phyloP scores from a whole-genome alignment of 108 stramenopile species.

The Cyclotella sp. region DNA sequence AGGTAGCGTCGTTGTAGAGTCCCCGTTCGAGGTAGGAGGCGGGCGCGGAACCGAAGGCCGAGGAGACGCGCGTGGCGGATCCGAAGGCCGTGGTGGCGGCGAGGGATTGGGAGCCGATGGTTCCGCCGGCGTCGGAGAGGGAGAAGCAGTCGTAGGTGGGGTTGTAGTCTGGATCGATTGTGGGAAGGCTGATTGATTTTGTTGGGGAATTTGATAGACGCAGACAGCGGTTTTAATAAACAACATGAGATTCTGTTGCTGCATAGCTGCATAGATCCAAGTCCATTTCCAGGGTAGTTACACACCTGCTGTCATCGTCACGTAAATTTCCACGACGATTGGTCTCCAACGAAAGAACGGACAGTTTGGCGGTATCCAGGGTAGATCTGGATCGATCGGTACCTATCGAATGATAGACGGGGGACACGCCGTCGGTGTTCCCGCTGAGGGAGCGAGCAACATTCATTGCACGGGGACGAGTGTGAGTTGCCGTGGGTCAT shows the following conservation, averaged over 20 bases:
- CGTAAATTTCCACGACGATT: neutral
- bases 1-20: neutral
- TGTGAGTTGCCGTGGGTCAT: no score
- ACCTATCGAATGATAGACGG: neutral
- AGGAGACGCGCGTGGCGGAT: slow-evolving; percentile 1
- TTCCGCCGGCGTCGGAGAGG: slow-evolving; percentile 56
- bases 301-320: slow-evolving; percentile 21
- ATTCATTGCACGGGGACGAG: no score
- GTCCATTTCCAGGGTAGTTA: no score
- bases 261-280: no score
- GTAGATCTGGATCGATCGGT: neutral
- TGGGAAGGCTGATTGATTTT: slow-evolving; percentile 30
- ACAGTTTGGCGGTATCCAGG: neutral
- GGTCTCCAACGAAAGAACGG: no score
- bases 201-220: no score
- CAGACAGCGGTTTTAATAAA: no score
- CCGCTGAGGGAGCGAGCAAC: no score
- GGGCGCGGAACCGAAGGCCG: neutral
- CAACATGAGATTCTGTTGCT: no score
- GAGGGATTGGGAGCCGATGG: slow-evolving; percentile 36
- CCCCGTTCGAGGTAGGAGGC: slow-evolving; percentile 1
- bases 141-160: slow-evolving; percentile 36
- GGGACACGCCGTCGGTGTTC: no score
- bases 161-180: slow-evolving; percentile 48
- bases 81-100: slow-evolving; percentile 15